These are phyloP conservation scores for Apiospora koreana DNA, from an alignment of 2,329 filamentous ascomycete genomes.

Conservation along the genomic window DNA sequence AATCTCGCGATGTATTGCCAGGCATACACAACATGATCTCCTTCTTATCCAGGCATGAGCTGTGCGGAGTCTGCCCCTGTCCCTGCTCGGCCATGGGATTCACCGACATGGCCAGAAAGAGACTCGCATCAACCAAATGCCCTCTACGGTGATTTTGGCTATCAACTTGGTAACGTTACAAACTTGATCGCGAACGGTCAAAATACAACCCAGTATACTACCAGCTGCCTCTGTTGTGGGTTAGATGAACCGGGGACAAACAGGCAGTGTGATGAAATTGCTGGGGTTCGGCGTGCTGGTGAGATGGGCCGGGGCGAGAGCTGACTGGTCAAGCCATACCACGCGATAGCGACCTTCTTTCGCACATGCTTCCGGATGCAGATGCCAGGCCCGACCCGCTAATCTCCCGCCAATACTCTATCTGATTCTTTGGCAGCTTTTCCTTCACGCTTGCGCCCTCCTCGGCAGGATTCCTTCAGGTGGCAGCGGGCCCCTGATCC, in stretches of 20 bases:
- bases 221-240: neutral
- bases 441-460: neutral
- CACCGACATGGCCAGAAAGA: neutral
- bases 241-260: neutral
- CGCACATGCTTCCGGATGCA: conserved; percentile 2
- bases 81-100: neutral
- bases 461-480: neutral
- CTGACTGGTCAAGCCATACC: neutral
- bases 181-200: neutral
- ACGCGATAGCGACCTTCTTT: neutral
- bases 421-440: neutral
- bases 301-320: neutral
- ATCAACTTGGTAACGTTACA: neutral
- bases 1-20: neutral
- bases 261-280: neutral
- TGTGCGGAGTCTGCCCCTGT: neutral
- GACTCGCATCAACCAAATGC: neutral
- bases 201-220: neutral
- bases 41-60: neutral
- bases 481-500: neutral
- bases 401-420: neutral
- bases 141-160: neutral
- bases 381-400: neutral
- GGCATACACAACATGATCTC: neutral
- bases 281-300: neutral